Base-by-base conservation (phyloP, 2,329 filamentous ascomycete species). In the Cyanodermella asteris region DNA sequence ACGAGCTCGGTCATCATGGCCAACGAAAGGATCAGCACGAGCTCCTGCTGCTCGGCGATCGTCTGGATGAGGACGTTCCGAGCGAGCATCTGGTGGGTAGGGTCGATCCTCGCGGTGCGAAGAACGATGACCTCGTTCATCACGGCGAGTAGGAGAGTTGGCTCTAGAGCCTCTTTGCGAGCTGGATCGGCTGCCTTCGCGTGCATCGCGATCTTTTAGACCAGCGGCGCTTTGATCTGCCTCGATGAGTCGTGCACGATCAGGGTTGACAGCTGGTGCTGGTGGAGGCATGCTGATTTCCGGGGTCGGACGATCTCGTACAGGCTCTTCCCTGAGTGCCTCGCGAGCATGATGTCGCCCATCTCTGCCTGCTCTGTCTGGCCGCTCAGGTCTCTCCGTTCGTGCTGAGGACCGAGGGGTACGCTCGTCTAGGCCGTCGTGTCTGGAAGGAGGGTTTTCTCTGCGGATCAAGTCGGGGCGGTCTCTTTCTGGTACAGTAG, bases 1-100 rank as follows among this genome's bases (percentile, higher is more conserved):
- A 27, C 50, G 62, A 22, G 60, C 46, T 24, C 51, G 48, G 10
- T 54, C 59, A 32, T 47, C 49, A 18, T 41, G 46, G 22, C 40
- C 29, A 13, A 30, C 36, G 31, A 28, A 29, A 28, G 38, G 34
- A 9, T 32, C 22, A 14, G 35, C 34, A 14, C 33, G 15, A 18
- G 44, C 40, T 22, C 34, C 40, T n/a, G 31, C 30, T 24, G 39
- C 27, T 27, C 46, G 41, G 25, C 45, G 45, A 25, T 48, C 47
- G 26, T 48, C 42, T n/a, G 39, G 38, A 22, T 45, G 44, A 9
- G 48, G 40, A 21, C 54, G 51, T 9, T 45, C 44, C 19, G 37
- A 30, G 16, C 32, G 35, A 10, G 31, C 35, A 13, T 30, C 34
- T 11, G 34, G 17, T 18, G 32, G 25, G 2, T 19, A 21, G 5